Base-by-base conservation (phyloP, 805 yeast species). In the Brettanomyces naardenensis region DNA sequence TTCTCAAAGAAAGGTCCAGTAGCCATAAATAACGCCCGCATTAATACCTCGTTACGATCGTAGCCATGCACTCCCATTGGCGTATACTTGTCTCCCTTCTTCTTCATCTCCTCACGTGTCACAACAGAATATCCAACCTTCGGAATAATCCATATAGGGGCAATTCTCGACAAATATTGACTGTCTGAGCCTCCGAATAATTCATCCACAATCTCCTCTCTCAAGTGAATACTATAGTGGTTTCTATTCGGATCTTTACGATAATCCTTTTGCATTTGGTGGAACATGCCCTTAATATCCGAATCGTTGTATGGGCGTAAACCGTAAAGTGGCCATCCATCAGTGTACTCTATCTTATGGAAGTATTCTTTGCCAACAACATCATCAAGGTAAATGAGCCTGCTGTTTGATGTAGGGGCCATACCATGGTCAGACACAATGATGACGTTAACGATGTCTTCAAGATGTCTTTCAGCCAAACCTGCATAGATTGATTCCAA, bases 351-450 rank as follows among this genome's bases (percentile, higher is more conserved):
- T 33, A 84, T 68, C 40, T 67, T 64, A 2, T 56, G 49, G 43
- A 71, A 43, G 22, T 14, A 26, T 18, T 34, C 13, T 14, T 26
- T 20, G 48, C 76, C 77, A 9, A 86, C 59, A 14, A 85, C 43
- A 45, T 87, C 92, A 54, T 87, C 95, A 43, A 89, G 58, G 44
- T 75, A 75, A 2, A 88, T 61, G 9, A 85, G 56, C 42, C 95
- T 62, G 10, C 78, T 73, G 44, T 78, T 72, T 1, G 85, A 71
- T 1, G 95, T 82, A 5, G 95, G 90, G 0, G 94, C 80, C 95
- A 87, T 88, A 9, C 96, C 96, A 55, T 88, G 96, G 56, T 89
- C 96, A 32, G 95, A 84, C 3, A 89, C 82, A 31, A 89, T 62
- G 0, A 90, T 60, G 17, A 89, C 59, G 54, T 90, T 89, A 15